A percentile compares a stretch with the other conserved stretches of the same genome.
These are phyloP conservation scores for Blastocystis sp. DNA, from an alignment of 352 stramenopile species.

Conservation along the genomic window DNA sequence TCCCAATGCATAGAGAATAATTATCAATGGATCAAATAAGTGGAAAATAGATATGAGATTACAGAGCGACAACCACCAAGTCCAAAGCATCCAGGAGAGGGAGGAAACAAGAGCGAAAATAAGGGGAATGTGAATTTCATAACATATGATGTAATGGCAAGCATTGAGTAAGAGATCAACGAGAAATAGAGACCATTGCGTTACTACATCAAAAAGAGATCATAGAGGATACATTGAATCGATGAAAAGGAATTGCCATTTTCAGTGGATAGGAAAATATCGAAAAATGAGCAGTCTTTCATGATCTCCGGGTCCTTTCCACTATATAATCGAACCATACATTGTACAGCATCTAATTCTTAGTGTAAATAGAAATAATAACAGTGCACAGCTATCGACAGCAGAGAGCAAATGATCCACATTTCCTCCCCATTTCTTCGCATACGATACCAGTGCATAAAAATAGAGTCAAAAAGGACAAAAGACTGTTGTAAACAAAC, in stretches of 20 bases:
- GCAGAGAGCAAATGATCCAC: not conserved
- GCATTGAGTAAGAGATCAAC: not conserved
- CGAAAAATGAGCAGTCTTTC: not conserved
- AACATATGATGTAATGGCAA: not conserved
- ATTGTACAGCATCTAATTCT: not conserved
- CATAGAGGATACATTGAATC: not conserved
- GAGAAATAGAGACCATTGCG: not conserved
- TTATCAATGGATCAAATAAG: not conserved
- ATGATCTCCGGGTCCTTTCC: not conserved
- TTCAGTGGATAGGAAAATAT: not conserved
- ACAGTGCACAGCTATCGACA: not conserved
- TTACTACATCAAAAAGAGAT: not conserved
- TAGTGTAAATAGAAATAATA: not conserved
- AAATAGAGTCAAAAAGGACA: not conserved
- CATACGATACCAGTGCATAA: not conserved
- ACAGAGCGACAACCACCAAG: not conserved
- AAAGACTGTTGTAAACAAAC: not conserved
- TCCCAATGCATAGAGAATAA: not conserved
- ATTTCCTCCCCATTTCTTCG: not conserved
- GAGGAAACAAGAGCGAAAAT: not conserved
- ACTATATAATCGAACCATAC: not conserved
- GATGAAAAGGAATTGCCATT: not conserved
- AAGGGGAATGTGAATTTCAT: not conserved
- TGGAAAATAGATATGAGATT: not conserved
- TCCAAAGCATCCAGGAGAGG: not conserved